These are phyloP conservation scores for Agrocybe praecox DNA, from an alignment of 768 basidiomycete species.

Conservation along the genomic window DNA sequence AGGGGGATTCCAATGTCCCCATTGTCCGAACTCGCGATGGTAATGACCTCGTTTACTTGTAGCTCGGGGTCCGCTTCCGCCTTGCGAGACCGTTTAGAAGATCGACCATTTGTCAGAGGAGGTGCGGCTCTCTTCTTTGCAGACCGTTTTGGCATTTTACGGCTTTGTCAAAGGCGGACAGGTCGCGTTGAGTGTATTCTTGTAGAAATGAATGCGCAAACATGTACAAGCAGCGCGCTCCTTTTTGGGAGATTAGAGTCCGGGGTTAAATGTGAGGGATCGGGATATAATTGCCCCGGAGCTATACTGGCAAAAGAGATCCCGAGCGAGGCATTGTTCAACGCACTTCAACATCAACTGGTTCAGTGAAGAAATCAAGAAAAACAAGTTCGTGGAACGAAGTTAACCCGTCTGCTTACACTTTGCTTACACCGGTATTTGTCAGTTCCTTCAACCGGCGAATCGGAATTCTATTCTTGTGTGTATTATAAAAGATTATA, in stretches of 20 bases:
- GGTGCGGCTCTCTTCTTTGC: not conserved
- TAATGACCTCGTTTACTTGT: conserved; percentile 21
- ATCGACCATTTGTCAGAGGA: not conserved
- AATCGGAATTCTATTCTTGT: not conserved
- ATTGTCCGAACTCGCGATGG: conserved; percentile 30
- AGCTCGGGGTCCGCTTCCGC: not conserved
- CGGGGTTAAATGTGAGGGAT: not conserved
- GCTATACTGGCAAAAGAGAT: not conserved
- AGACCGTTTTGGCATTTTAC: not conserved
- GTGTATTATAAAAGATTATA: not conserved
- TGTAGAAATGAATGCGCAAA: not conserved
- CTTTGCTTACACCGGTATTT: not conserved
- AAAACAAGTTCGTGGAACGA: not conserved
- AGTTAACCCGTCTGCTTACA: not conserved
- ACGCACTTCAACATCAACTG: not conserved
- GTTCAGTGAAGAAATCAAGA: not conserved
- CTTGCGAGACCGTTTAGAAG: not conserved
- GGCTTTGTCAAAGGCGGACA: not conserved
- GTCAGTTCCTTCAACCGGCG: not conserved
- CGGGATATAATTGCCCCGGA: not conserved
- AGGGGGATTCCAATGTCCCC: conserved; percentile 8
- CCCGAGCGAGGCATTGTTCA: not conserved
- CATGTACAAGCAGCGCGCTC: not conserved
- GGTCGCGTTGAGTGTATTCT: not conserved
- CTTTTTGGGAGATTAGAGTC: not conserved